Evolutionary conservation across 805 yeast genomes (phyloP), one percentile per base, ranked within the genome.

Genomic region (Komagataella pseudopastoris): DNA sequence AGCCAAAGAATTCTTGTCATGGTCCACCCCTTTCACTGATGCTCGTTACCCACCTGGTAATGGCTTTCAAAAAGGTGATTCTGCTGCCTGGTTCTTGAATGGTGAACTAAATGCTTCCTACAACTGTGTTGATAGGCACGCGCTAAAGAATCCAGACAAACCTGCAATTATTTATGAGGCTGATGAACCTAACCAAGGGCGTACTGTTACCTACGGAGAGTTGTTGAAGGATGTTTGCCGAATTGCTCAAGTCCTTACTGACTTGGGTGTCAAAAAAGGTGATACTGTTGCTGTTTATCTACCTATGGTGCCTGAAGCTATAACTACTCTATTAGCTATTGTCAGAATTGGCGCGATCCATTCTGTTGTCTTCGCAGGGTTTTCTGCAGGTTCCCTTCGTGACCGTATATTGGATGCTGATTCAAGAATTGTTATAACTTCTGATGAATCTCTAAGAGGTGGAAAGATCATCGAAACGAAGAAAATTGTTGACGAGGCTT

Each of bases 291-390:
- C 93, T 22, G 85, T 86, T 51, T 86, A 86, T 65, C 72, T 86
- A 71, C 95, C 95, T 60, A 86, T 85, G 93, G 83, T 81, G 56
- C 85, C 90, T 48, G 87, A 85, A 63, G 90, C 93, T 45, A 68
- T 86, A 50, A 71, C 83, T 52, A 79, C 93, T 23, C 68, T 86
- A 71, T 69, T 86, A 67, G 95, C 95, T 23, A 83, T 85, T 61
- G 77, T 79, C 46, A 75, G 95, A 67, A 71, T 86, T 56, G 95
- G 95, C 60, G 95, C 95, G 12, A 71, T 85, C 54, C 95, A 86
- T 66, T 83, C 91, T 2, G 93, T 85, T 44, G 83, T 86, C 36
- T 86, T 86, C 70, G 95, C 95, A 24, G 95, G 95, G 5, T 86
- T 86, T 67, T 78, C 85, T 6, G 75, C 88, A 45, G 83, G 83